phyloP scores from a whole-genome alignment of 2,329 filamentous ascomycete genomes.

The Talaromyces sp. region DNA sequence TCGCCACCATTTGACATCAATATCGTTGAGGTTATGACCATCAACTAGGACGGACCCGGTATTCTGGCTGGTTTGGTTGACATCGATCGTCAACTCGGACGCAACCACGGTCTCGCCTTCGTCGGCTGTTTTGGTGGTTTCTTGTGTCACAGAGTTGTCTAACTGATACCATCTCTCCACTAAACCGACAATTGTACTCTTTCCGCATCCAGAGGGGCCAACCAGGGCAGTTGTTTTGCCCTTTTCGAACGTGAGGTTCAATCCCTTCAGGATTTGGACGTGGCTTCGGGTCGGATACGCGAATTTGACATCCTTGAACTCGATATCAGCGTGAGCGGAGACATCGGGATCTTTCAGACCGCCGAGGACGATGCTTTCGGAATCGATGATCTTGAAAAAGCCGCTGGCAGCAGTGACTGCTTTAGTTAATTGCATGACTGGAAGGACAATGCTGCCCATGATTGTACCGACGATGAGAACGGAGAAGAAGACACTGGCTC shows the following conservation, averaged over 20 bases:
- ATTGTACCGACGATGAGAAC: slow-evolving; percentile 20
- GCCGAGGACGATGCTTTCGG: slow-evolving; percentile 21
- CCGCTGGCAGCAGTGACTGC: slow-evolving; percentile 25
- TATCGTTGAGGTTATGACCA: slow-evolving; percentile 47
- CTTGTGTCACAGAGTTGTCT: background rate
- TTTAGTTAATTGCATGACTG: slow-evolving; percentile 32
- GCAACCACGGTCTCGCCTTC: background rate
- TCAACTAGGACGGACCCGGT: slow-evolving; percentile 51
- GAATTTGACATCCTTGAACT: slow-evolving; percentile 62
- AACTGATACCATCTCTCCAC: slow-evolving; percentile 41
- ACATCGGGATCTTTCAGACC: slow-evolving; percentile 47
- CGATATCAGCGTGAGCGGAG: slow-evolving; percentile 50
- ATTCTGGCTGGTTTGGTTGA: slow-evolving; percentile 7
- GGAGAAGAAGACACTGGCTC: slow-evolving; percentile 2
- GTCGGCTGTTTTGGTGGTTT: background rate
- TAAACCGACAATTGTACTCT: slow-evolving; percentile 41
- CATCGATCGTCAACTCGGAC: background rate
- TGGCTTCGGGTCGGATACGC: slow-evolving; percentile 56
- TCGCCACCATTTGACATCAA: slow-evolving; percentile 69
- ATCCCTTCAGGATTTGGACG: slow-evolving; percentile 29
- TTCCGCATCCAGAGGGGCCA: slow-evolving; percentile 42
- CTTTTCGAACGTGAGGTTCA: slow-evolving; percentile 28
- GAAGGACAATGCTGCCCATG: slow-evolving; percentile 24
- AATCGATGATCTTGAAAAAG: slow-evolving; percentile 31
- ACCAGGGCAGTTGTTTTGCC: slow-evolving; percentile 41